These are phyloP conservation scores for Tolypocladium album DNA, from an alignment of 2,329 filamentous ascomycete genomes.

Conservation along the genomic window DNA sequence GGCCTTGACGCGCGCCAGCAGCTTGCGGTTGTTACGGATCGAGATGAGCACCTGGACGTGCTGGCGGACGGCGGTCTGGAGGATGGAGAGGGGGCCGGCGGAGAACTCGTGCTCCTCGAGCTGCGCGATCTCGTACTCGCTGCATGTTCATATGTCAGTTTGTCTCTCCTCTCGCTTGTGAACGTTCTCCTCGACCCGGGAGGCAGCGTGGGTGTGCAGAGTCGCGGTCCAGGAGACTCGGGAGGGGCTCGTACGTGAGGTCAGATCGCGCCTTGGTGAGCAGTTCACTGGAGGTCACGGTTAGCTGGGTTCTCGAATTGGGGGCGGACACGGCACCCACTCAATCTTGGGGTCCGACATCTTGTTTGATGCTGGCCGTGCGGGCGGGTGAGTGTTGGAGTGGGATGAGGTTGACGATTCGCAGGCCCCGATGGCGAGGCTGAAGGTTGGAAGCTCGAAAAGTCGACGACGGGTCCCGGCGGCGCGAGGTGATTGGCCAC, in stretches of 20 bases:
- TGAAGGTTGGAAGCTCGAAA: conserved; percentile 22
- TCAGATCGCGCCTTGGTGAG: conserved; percentile 81
- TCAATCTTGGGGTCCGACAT: conserved; percentile 66
- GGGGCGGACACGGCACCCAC: conserved; percentile 30
- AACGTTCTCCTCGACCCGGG: neutral
- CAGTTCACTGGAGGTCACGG: conserved; percentile 55
- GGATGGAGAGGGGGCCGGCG: conserved; percentile 61
- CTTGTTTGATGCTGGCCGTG: conserved; percentile 6
- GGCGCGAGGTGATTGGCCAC: conserved; percentile 16
- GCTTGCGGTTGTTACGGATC: conserved; percentile 95
- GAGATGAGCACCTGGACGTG: conserved; percentile 96
- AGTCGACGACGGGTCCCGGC: conserved; percentile 11
- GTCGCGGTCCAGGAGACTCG: conserved; percentile 2
- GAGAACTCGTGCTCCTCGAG: conserved; percentile 48
- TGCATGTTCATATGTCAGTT: conserved; percentile 22
- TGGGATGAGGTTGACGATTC: conserved; percentile 7
- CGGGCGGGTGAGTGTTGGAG: conserved; percentile 6
- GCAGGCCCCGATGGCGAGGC: conserved; percentile 18
- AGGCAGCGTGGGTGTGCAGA: neutral
- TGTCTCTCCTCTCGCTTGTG: neutral
- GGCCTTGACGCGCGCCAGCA: conserved; percentile 93
- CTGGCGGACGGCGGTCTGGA: conserved; percentile 90
- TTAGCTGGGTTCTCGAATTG: neutral
- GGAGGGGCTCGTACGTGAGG: conserved; percentile 59
- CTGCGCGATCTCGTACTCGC: conserved; percentile 83